Base-by-base conservation (phyloP, 2,329 filamentous ascomycete species). In the Botrytis medusae region DNA sequence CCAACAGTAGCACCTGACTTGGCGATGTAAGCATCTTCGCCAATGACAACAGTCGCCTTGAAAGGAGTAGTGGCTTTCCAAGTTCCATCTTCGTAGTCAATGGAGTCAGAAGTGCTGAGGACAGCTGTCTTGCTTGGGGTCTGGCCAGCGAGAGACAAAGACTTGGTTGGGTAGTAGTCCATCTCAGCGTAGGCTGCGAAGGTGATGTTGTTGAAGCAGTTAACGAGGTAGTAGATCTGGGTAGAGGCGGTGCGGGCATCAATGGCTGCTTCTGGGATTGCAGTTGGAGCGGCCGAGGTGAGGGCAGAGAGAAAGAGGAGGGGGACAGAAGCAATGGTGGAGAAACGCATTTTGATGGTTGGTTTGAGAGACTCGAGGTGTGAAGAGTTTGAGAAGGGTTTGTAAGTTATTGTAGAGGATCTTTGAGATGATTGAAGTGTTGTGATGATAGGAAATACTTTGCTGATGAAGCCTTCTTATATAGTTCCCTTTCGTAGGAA, bases 11-110 rank as follows among this genome's bases (percentile, higher is more conserved):
- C 46, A 32, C 57, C 54, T 46, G 72, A 4, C 14, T n/a, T 60
- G 22, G 64, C 51, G 22, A 12, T 61, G 25, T 72, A 69, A 44
- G 72, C 32, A 40, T 71, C 65, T 18, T 51, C 54, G 40, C 25
- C 67, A 3, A 70, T 62, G 54, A 54, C 51, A 32, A 44, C 34
- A 29, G 57, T 73, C 0, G 54, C 22, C 6, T 25, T 51, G 44
- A 73, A 73, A 37, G 72, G 72, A 32, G 32, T 61, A 5, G 42
- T 44, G 29, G 59, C 32, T 8, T 29, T 37, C 72, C 72, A 73
- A 7, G 72, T 73, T 48, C 67, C 72, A 70, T 70, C 72, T 34
- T 73, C 72, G 34, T 63, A 73, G 44, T 73, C 34, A 48, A 73
- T 63, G 29, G 72, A 73, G 20, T n/a, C 46, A 12, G 18, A 6